Evolutionary conservation across 768 basidiomycete species (phyloP).

Genomic region (Tulasnella sp.): DNA sequence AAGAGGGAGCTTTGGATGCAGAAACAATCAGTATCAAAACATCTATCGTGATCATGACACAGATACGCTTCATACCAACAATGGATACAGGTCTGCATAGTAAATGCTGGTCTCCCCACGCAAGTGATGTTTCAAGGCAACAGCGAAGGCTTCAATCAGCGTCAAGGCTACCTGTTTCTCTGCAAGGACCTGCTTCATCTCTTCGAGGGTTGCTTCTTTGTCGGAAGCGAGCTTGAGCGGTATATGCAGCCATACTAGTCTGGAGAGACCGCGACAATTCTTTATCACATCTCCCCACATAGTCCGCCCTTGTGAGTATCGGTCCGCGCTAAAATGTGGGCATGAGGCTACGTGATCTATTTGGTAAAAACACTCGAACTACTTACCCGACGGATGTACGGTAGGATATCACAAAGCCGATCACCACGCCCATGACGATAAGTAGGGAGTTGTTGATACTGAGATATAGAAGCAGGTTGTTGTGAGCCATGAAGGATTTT

Average conservation of each 20-base stretch:
- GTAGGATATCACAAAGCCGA: constrained; percentile 11
- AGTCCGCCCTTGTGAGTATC: constrained; percentile 2
- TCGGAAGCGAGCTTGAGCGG: not conserved
- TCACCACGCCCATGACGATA: constrained; percentile 8
- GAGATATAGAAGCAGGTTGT: not conserved
- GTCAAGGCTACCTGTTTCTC: constrained; percentile 10
- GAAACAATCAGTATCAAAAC: not conserved
- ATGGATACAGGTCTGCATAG: constrained; percentile 8
- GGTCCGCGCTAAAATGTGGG: constrained; percentile 4
- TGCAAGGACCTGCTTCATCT: not conserved
- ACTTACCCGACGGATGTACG: constrained; percentile 4
- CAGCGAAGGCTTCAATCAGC: constrained; percentile 12
- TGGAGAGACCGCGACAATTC: not conserved
- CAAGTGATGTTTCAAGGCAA: constrained; percentile 11
- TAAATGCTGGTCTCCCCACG: constrained; percentile 9
- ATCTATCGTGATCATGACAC: not conserved
- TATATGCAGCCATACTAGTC: constrained; percentile 11
- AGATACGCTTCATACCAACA: not conserved
- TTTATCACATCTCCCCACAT: constrained; percentile 13
- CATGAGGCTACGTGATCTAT: not conserved
- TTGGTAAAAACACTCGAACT: not conserved
- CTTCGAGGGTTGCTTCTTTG: not conserved
- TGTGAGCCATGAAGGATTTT: not conserved
- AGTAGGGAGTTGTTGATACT: constrained; percentile 3
- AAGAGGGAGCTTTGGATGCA: not conserved